A percentile compares a stretch with the other conserved stretches of the same genome.
These are phyloP conservation scores for Penicillium antarcticum DNA, from an alignment of 495 filamentous ascomycete genomes.

Conservation along the genomic window DNA sequence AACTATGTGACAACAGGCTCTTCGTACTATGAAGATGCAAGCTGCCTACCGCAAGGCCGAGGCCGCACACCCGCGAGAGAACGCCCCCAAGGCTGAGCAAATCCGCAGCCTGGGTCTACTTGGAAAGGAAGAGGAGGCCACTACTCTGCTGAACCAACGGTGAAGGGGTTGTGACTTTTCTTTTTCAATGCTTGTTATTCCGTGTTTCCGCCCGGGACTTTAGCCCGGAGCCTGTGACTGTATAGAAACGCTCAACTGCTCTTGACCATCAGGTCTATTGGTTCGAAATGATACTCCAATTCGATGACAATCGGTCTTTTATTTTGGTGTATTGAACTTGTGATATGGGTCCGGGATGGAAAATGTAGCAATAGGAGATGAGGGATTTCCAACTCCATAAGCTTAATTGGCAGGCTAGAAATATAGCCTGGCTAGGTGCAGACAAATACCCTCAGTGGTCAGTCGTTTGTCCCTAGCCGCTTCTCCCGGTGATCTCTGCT, in stretches of 20 bases:
- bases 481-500: background rate
- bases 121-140: conserved; percentile 76
- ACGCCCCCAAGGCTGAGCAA: conserved; percentile 67
- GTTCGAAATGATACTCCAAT: conserved; percentile 33
- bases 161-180: conserved; percentile 22
- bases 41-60: conserved; percentile 82
- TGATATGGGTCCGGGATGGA: background rate
- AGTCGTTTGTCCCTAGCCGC: background rate
- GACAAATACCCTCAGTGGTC: background rate
- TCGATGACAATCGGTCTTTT: conserved; percentile 10
- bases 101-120: conserved; percentile 82
- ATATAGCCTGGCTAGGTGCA: background rate
- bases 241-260: conserved; percentile 40
- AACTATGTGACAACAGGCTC: conserved; percentile 50
- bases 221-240: conserved; percentile 29
- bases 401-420: background rate
- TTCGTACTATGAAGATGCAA: conserved; percentile 75
- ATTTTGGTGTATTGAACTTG: background rate
- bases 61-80: conserved; percentile 70
- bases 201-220: conserved; percentile 25
- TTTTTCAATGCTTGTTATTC: conserved; percentile 31
- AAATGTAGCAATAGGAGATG: background rate
- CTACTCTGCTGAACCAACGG: conserved; percentile 50
- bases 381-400: background rate
- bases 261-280: conserved; percentile 13